Base-by-base conservation (phyloP, 345 rosid genomes). In the Iberis pinnata region DNA sequence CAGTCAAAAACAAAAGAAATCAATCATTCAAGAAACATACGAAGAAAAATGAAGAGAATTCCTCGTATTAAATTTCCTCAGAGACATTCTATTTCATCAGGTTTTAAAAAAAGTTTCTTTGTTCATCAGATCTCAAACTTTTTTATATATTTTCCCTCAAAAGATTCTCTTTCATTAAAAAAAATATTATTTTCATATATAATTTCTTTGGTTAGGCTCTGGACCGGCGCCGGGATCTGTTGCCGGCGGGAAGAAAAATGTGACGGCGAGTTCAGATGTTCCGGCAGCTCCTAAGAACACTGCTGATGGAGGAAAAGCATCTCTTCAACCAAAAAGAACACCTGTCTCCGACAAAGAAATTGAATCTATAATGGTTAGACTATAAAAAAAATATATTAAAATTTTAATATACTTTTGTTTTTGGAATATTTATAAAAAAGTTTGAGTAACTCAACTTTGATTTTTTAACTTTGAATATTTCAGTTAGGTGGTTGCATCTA, bases 251-350 rank as follows among this genome's bases (percentile, higher is more conserved):
- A 61, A 61, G 60, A 61, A 57, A 7, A 39, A 53, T 65, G 56
- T 62, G 41, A 77, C 67, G 44, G 59, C 67, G 37, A 73, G 70
- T 8, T 79, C 88, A 0, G 94, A 81, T 48, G 81, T 85, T 18
- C 95, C 83, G 19, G 76, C 81, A 19, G 60, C 81, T 17, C 83
- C 83, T 1, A 65, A 51, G 18, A 69, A 82, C 69, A 60, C 56
- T 55, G 83, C 80, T 24, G 76, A 61, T 41, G 89, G 89, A 56
- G 95, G 89, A 41, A 72, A 75, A 66, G 95, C 95, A 69, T 80
- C 95, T 24, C 87, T 85, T 49, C 87, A 85, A 81, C 87, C 95
- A 2, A 76, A 75, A 53, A 87, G 95, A 3, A 85, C 87, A 3
- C 89, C 89, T 19, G 81, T 85, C 57, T 62, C 87, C 1, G 80